These are phyloP conservation scores for Phytophthora uliginosa DNA, from an alignment of 352 stramenopile species.

Conservation along the genomic window DNA sequence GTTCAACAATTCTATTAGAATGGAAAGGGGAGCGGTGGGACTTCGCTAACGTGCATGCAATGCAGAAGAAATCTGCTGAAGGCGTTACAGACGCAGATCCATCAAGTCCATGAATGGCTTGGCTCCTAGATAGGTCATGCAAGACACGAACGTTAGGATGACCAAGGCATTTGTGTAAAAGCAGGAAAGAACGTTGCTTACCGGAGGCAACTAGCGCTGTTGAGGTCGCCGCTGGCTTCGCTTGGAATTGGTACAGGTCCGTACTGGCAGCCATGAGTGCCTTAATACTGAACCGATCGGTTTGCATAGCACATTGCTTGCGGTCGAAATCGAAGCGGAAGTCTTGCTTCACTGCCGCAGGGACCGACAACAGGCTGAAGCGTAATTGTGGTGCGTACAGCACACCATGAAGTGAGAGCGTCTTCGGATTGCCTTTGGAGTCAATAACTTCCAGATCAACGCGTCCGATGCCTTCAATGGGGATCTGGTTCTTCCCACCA, in stretches of 20 bases:
- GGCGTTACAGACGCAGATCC: background rate
- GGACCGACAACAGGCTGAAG: background rate
- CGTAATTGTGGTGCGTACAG: background rate
- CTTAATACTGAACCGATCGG: background rate
- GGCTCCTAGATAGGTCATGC: background rate
- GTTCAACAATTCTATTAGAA: background rate
- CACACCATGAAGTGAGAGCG: background rate
- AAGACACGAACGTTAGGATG: background rate
- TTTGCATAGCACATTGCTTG: background rate
- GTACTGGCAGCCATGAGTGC: background rate
- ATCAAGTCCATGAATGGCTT: background rate
- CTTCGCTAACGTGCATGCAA: background rate
- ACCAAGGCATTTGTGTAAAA: background rate
- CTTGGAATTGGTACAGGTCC: background rate
- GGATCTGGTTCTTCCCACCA: background rate
- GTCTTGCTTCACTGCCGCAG: background rate
- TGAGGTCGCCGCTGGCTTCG: background rate
- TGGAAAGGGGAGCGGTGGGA: background rate
- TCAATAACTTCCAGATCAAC: conserved; percentile 24
- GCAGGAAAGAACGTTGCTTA: background rate
- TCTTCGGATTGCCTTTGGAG: conserved; percentile 23
- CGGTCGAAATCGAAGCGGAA: background rate
- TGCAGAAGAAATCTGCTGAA: background rate
- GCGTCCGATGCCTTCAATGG: background rate
- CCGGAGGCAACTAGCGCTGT: background rate